Evolutionary conservation across 163 green algal genomes (phyloP).

Genomic region (Trebouxia gelatinosa): DNA sequence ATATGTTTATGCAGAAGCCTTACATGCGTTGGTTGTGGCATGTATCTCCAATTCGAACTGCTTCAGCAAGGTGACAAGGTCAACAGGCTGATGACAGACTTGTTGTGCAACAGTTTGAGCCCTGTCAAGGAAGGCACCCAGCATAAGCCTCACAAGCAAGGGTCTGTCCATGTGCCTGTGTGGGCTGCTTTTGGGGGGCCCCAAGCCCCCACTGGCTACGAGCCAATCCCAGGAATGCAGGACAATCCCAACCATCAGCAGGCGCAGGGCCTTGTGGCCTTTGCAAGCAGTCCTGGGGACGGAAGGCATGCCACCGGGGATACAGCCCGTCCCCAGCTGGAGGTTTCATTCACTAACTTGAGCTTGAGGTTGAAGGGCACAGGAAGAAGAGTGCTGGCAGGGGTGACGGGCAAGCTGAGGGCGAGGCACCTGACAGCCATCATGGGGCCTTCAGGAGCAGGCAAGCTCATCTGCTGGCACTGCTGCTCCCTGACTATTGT

Average conservation of each 20-base stretch:
- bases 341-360: conserved; percentile 47
- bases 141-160: no score
- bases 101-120: no score
- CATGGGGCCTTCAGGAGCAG: conserved; percentile 69
- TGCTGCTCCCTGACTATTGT: no score
- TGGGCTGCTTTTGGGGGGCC: conserved; percentile 15
- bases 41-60: no score
- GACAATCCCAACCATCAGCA: neutral
- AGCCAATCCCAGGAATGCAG: no score
- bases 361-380: conserved; percentile 41
- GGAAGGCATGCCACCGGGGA: no score
- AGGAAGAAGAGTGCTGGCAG: conserved; percentile 43
- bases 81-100: no score
- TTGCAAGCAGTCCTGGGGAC: neutral
- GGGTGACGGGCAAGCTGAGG: conserved; percentile 52
- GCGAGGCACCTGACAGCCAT: conserved; percentile 53
- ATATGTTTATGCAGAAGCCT: no score
- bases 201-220: neutral
- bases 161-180: conserved; percentile 10
- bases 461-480: conserved; percentile 34
- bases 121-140: conserved; percentile 3
- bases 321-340: no score
- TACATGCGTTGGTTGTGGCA: no score
- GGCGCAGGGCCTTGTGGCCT: neutral
- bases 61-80: no score